Evolutionary conservation across 1,284 basidiomycete species (phyloP).

Genomic region (Moniliella sp.): DNA sequence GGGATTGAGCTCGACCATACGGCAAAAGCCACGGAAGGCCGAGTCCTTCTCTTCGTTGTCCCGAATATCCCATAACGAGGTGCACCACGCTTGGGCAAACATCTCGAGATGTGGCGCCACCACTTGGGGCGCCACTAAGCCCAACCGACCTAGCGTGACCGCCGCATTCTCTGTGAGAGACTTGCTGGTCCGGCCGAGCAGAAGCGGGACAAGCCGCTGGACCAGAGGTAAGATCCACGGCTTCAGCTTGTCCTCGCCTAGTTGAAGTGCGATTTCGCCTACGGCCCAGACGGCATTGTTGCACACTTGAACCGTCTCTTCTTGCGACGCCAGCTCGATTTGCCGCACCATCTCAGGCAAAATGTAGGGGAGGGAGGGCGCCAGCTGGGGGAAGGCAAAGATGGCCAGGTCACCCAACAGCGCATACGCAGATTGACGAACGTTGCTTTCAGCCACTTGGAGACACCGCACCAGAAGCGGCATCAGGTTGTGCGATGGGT

Average conservation of each 20-base stretch:
- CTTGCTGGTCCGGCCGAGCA: slow-evolving; percentile 72
- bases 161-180: slow-evolving; percentile 93
- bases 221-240: slow-evolving; percentile 45
- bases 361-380: slow-evolving; percentile 53
- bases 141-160: slow-evolving; percentile 91
- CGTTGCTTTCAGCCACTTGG: slow-evolving; percentile 69
- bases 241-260: slow-evolving; percentile 14
- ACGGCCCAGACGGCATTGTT: slow-evolving; percentile 99
- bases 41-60: slow-evolving; percentile 99
- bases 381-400: slow-evolving; percentile 66
- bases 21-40: slow-evolving; percentile 92
- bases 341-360: slow-evolving; percentile 75
- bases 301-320: slow-evolving; percentile 81
- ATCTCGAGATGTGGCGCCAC: slow-evolving; percentile 74
- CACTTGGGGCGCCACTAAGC: slow-evolving; percentile 64
- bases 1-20: slow-evolving; percentile 79
- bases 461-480: slow-evolving; percentile 26
- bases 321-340: slow-evolving; percentile 68
- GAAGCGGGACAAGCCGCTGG: slow-evolving; percentile 67
- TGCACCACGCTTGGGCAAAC: slow-evolving; percentile 89
- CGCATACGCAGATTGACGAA: slow-evolving; percentile 87
- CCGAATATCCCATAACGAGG: slow-evolving; percentile 87
- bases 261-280: slow-evolving; percentile 60
- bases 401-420: slow-evolving; percentile 93
- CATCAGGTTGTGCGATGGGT: slow-evolving; percentile 17